Conservation (phyloP, 768 basidiomycete species). For the Hirschioporus abietinus region DNA sequence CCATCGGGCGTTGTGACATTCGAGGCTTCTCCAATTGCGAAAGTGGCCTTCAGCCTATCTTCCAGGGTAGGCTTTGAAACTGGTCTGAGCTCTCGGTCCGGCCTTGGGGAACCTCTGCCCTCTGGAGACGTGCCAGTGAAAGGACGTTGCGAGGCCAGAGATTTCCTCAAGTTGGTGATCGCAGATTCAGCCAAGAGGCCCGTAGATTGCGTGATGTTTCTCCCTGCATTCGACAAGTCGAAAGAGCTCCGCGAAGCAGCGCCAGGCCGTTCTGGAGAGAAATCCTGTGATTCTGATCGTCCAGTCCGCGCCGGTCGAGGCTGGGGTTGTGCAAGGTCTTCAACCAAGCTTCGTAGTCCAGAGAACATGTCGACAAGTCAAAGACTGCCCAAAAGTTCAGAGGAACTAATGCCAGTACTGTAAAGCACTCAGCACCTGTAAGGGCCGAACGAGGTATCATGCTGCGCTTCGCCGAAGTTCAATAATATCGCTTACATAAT, state of each 20-base stretch:
- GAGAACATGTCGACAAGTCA: slow-evolving; percentile 1
- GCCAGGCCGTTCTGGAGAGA: slow-evolving; percentile 1
- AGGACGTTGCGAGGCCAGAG: slow-evolving; percentile 48
- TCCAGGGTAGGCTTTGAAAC: slow-evolving; percentile 59
- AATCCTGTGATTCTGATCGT: slow-evolving; percentile 1
- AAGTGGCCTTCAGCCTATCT: slow-evolving; percentile 68
- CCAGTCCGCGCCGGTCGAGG: background rate
- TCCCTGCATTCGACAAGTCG: background rate
- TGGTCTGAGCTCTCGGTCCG: slow-evolving; percentile 14
- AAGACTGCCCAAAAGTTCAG: background rate
- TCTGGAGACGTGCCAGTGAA: slow-evolving; percentile 28
- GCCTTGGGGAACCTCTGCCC: slow-evolving; percentile 16
- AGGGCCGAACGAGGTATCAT: no score
- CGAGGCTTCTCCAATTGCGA: slow-evolving; percentile 53
- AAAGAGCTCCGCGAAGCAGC: background rate
- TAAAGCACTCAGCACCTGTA: no score
- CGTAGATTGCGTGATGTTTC: slow-evolving; percentile 17
- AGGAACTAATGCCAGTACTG: no score
- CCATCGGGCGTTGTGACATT: slow-evolving; percentile 34
- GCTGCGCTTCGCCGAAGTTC: no score
- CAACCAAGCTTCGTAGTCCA: background rate
- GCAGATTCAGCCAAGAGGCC: slow-evolving; percentile 58
- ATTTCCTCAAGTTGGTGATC: slow-evolving; percentile 57
- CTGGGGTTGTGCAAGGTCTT: slow-evolving; percentile 4
- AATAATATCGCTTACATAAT: no score